A percentile compares a stretch with the other conserved stretches of the same genome.
Evolutionary conservation across 345 rosid genomes (phyloP).

Genomic region (Euphorbia pulcherrima): DNA sequence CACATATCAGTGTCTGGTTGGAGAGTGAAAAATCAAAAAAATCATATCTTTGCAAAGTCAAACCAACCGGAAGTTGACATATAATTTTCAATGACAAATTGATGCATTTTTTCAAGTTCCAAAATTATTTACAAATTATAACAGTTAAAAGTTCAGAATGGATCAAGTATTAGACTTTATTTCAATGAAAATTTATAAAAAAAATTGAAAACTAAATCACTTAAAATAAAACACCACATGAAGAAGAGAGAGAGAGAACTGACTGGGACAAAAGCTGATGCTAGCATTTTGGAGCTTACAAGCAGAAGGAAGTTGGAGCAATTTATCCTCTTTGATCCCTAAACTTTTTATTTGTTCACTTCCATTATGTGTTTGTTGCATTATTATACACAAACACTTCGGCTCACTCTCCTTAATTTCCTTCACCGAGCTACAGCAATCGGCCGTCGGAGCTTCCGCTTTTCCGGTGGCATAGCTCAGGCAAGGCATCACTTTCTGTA

Average conservation of each 20-base stretch:
- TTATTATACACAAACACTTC: slow-evolving; percentile 69
- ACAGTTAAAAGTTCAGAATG: too few species aligned
- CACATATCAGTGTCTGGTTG: too few species aligned
- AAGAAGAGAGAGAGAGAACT: slow-evolving; percentile 15
- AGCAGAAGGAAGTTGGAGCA: slow-evolving; percentile 75
- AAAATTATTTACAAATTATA: too few species aligned
- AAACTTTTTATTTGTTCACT: slow-evolving; percentile 44
- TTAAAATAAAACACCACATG: too few species aligned
- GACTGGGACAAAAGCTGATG: slow-evolving; percentile 63
- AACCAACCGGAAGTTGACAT: too few species aligned
- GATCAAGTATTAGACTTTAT: too few species aligned
- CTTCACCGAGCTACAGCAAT: slow-evolving; percentile 60
- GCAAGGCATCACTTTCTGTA: slow-evolving; percentile 60
- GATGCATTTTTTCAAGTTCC: too few species aligned
- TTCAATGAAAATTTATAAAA: too few species aligned
- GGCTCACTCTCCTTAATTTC: slow-evolving; percentile 54
- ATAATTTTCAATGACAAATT: too few species aligned
- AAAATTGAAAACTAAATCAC: too few species aligned
- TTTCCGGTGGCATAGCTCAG: slow-evolving; percentile 63
- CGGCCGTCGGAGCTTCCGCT: slow-evolving; percentile 41
- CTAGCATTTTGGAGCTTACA: slow-evolving; percentile 70
- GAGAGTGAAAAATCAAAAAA: too few species aligned
- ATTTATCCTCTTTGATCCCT: slow-evolving; percentile 58
- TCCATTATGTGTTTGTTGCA: slow-evolving; percentile 59
- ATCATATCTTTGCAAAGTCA: too few species aligned